Evolutionary conservation across 208 protist genomes (phyloP).

Genomic region (Trypanosoma melophagium): DNA sequence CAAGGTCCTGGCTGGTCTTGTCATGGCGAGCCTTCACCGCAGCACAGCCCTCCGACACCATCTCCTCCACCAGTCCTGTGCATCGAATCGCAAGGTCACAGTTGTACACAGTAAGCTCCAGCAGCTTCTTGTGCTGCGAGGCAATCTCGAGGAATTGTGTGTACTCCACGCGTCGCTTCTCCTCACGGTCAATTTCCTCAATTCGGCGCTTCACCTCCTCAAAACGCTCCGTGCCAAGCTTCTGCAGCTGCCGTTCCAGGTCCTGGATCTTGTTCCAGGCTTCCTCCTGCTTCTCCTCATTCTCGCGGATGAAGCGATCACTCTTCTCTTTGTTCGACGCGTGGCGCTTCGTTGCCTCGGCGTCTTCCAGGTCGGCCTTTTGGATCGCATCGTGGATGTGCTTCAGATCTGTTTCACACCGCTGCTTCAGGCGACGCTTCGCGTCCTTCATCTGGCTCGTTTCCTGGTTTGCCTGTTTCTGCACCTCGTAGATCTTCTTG

Average conservation of each 20-base stretch:
- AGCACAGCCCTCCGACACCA: slow-evolving; percentile 50
- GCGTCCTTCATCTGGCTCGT: slow-evolving; percentile 58
- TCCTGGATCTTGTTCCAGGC: slow-evolving; percentile 60
- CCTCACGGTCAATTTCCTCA: slow-evolving; percentile 57
- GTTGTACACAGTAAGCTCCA: slow-evolving; percentile 59
- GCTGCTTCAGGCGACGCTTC: slow-evolving; percentile 58
- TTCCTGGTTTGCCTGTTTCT: slow-evolving; percentile 63
- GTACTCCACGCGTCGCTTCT: slow-evolving; percentile 54
- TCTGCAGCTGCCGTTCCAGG: slow-evolving; percentile 52
- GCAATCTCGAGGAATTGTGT: slow-evolving; percentile 48
- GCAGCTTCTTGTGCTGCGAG: slow-evolving; percentile 59
- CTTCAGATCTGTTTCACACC: slow-evolving; percentile 59
- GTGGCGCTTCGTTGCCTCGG: slow-evolving; percentile 51
- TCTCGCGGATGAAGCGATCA: slow-evolving; percentile 44
- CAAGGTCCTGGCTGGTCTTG: slow-evolving; percentile 51
- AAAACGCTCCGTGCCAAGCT: slow-evolving; percentile 46
- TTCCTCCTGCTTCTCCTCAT: slow-evolving; percentile 58
- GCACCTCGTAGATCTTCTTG: slow-evolving; percentile 75
- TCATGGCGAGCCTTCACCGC: slow-evolving; percentile 55
- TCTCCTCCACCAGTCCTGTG: slow-evolving; percentile 48
- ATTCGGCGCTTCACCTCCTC: slow-evolving; percentile 57
- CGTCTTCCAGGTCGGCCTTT: slow-evolving; percentile 56
- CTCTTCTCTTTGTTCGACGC: slow-evolving; percentile 51
- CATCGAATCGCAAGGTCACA: slow-evolving; percentile 53
- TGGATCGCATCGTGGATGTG: slow-evolving; percentile 62